Evolutionary conservation across 345 rosid genomes (phyloP).

Genomic region (Salix brachista): DNA sequence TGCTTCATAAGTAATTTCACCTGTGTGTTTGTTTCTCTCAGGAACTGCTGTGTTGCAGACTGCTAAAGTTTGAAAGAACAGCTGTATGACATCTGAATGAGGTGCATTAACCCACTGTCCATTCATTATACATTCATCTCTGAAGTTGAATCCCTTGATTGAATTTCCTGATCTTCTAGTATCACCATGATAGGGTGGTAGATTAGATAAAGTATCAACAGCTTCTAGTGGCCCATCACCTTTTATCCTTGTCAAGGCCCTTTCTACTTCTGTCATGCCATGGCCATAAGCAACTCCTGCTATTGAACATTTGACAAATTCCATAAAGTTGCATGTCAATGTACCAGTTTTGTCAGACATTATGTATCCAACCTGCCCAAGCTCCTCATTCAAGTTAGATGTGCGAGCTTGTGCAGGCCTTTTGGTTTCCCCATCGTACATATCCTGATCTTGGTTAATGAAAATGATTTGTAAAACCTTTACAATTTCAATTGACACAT

Average conservation of each 20-base stretch:
- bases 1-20: slow-evolving; percentile 65
- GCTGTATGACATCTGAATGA: slow-evolving; percentile 35
- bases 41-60: slow-evolving; percentile 85
- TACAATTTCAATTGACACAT: slow-evolving; percentile 77
- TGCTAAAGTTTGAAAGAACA: slow-evolving; percentile 65
- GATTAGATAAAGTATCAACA: slow-evolving; percentile 21
- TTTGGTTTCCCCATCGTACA: slow-evolving; percentile 65
- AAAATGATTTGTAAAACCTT: slow-evolving; percentile 87
- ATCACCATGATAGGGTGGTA: not conserved
- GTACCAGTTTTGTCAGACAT: slow-evolving; percentile 98
- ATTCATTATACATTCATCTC: slow-evolving; percentile 68
- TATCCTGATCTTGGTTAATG: slow-evolving; percentile 71
- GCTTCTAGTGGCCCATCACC: slow-evolving; percentile 23
- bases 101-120: slow-evolving; percentile 66
- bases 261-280: slow-evolving; percentile 80
- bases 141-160: slow-evolving; percentile 77
- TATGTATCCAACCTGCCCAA: slow-evolving; percentile 74
- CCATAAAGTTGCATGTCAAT: slow-evolving; percentile 92
- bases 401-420: slow-evolving; percentile 78
- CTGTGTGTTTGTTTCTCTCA: slow-evolving; percentile 30
- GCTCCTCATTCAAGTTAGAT: slow-evolving; percentile 91
- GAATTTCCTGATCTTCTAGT: slow-evolving; percentile 18
- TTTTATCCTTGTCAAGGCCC: slow-evolving; percentile 42
- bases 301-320: slow-evolving; percentile 84
- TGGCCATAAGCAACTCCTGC: slow-evolving; percentile 68